Evolutionary conservation across 495 filamentous ascomycete species (phyloP).

Genomic region (Penicillium bialowiezense): DNA sequence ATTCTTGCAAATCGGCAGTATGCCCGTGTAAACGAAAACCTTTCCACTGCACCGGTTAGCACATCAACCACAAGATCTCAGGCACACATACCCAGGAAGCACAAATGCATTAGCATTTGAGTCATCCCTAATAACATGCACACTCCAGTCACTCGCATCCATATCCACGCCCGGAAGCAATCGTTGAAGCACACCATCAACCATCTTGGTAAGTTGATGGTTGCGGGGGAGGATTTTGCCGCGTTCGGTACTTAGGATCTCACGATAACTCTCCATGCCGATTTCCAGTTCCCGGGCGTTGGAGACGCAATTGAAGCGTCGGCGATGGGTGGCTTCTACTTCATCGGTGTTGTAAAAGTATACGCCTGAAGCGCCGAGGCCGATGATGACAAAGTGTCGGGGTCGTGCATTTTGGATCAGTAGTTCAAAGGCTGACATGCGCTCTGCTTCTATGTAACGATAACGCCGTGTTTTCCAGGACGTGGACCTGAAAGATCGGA

Average conservation of each 20-base stretch:
- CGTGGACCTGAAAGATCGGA: too few relatives aligned
- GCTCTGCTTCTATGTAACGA: too few relatives aligned
- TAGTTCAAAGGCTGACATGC: too few relatives aligned
- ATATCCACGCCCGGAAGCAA: conserved; percentile 65
- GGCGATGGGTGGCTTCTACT: conserved; percentile 75
- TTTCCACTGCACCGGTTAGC: conserved; percentile 57
- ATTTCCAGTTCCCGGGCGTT: conserved; percentile 52
- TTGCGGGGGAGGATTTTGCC: conserved; percentile 48
- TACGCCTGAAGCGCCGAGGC: conserved; percentile 41
- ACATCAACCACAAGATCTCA: not conserved
- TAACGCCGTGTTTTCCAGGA: too few relatives aligned
- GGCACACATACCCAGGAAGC: conserved; percentile 61
- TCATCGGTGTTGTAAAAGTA: conserved; percentile 74
- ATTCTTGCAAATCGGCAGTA: conserved; percentile 66
- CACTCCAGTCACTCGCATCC: conserved; percentile 72
- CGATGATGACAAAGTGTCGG: conserved; percentile 33
- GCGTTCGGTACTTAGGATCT: conserved; percentile 46
- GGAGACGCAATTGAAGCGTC: conserved; percentile 76
- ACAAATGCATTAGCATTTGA: conserved; percentile 78
- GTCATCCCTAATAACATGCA: conserved; percentile 75
- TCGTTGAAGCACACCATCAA: conserved; percentile 65
- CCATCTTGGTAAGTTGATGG: conserved; percentile 51
- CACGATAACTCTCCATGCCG: conserved; percentile 49
- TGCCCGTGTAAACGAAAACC: conserved; percentile 87
- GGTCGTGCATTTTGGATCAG: conserved; percentile 28